A percentile compares a stretch with the other conserved stretches of the same genome.
These are phyloP conservation scores for Quercus engelmannii DNA, from an alignment of 306 rosid genomes.

Conservation along the genomic window DNA sequence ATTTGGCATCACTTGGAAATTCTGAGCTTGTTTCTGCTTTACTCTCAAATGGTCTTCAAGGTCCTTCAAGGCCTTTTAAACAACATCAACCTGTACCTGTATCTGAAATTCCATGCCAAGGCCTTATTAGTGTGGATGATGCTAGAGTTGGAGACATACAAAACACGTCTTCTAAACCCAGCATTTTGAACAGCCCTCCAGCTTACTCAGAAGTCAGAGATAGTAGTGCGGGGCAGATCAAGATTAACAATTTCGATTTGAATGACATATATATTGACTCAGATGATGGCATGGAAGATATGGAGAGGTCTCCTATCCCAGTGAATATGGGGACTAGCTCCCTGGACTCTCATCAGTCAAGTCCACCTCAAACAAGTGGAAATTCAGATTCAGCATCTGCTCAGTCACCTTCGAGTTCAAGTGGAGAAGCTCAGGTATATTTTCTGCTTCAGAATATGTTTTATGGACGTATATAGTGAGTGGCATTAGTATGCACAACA, in stretches of 20 bases:
- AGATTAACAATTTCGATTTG: constrained; percentile 71
- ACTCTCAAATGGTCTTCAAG: constrained; percentile 54
- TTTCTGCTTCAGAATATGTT: constrained; percentile 7
- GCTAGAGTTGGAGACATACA: constrained; percentile 42
- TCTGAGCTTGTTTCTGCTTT: constrained; percentile 47
- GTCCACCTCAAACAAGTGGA: constrained; percentile 94
- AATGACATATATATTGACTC: constrained; percentile 78
- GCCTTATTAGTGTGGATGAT: constrained; percentile 38
- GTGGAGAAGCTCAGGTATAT: constrained; percentile 89
- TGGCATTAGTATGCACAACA: not conserved
- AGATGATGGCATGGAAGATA: constrained; percentile 70
- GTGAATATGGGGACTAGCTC: constrained; percentile 57
- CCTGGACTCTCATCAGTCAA: constrained; percentile 78
- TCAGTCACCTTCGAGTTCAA: constrained; percentile 88
- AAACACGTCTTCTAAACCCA: constrained; percentile 40
- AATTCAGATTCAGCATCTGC: constrained; percentile 93
- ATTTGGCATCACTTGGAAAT: constrained; percentile 45
- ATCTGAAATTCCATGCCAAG: constrained; percentile 40
- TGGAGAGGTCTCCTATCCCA: constrained; percentile 54
- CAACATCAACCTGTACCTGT: constrained; percentile 31
- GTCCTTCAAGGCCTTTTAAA: constrained; percentile 43
- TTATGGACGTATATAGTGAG: not conserved
- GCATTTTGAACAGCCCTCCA: constrained; percentile 56
- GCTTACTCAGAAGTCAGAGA: constrained; percentile 62
- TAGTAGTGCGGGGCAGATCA: constrained; percentile 51